A percentile compares a stretch with the other conserved stretches of the same genome.
These are phyloP conservation scores for Lasiosphaeria ovina DNA, from an alignment of 495 filamentous ascomycete genomes.

Conservation along the genomic window DNA sequence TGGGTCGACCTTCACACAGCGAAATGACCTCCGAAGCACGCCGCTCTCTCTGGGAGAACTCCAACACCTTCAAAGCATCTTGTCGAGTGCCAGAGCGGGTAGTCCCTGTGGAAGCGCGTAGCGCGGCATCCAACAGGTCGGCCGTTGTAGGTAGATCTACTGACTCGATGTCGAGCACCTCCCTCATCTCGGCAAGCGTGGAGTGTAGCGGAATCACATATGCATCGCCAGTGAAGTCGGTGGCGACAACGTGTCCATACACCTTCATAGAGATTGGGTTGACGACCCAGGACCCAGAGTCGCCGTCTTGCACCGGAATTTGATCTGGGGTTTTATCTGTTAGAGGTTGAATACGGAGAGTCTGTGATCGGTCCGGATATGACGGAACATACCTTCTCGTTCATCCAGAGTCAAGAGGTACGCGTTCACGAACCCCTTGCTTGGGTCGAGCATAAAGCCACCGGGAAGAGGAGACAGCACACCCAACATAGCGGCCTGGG, in stretches of 20 bases:
- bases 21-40: conserved; percentile 4
- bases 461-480: conserved; percentile 15
- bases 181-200: conserved; percentile 25
- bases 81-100: neutral
- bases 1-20: conserved; percentile 4
- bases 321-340: neutral
- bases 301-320: conserved; percentile 21
- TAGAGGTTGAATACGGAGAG: neutral
- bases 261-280: conserved; percentile 21
- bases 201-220: conserved; percentile 28
- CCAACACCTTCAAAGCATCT: neutral
- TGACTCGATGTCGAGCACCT: conserved; percentile 9
- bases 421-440: conserved; percentile 12
- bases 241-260: conserved; percentile 27
- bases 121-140: conserved; percentile 9
- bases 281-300: conserved; percentile 33
- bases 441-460: conserved; percentile 13
- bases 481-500: conserved; percentile 5
- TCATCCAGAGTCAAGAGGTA: conserved; percentile 17
- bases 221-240: conserved; percentile 25
- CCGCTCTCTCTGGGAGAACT: neutral
- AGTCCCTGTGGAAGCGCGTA: neutral
- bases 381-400: neutral
- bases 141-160: conserved; percentile 15
- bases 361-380: neutral